phyloP scores from a whole-genome alignment of 306 rosid genomes.

The Rubus idaeus region DNA sequence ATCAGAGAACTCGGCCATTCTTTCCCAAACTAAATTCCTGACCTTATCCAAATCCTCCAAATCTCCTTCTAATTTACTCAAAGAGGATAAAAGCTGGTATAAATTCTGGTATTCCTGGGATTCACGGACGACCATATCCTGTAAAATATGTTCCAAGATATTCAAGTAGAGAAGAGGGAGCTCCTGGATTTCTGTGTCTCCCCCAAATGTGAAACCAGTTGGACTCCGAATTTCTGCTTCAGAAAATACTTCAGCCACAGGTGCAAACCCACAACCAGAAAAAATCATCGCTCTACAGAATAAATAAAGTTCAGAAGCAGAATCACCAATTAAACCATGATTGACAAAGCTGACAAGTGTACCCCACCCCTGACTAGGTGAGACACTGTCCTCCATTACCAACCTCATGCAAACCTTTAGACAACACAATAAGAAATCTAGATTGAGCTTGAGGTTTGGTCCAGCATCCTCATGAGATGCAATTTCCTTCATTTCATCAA shows the following conservation, averaged over 20 bases:
- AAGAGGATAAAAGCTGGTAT: slow-evolving; percentile 67
- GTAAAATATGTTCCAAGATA: slow-evolving; percentile 67
- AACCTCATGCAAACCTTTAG: slow-evolving; percentile 72
- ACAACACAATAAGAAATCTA: slow-evolving; percentile 64
- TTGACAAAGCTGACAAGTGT: slow-evolving; percentile 57
- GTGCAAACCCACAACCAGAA: slow-evolving; percentile 89
- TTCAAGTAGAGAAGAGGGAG: slow-evolving; percentile 69
- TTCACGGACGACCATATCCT: slow-evolving; percentile 54
- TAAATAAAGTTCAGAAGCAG: slow-evolving; percentile 49
- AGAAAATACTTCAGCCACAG: slow-evolving; percentile 76
- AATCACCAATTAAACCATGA: slow-evolving; percentile 60
- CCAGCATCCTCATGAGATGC: slow-evolving; percentile 40
- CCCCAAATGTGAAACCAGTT: slow-evolving; percentile 39
- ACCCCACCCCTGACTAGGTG: slow-evolving; percentile 93
- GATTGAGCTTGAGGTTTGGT: slow-evolving; percentile 44
- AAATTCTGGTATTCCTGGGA: slow-evolving; percentile 66
- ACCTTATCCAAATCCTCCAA: slow-evolving; percentile 65
- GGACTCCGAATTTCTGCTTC: slow-evolving; percentile 48
- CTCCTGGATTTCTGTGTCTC: slow-evolving; percentile 47
- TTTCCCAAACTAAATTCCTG: slow-evolving; percentile 77
- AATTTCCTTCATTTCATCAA: slow-evolving; percentile 79
- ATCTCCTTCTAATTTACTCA: slow-evolving; percentile 86
- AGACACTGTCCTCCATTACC: slow-evolving; percentile 83
- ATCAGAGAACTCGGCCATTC: slow-evolving; percentile 86
- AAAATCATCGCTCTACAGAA: slow-evolving; percentile 86